These are phyloP conservation scores for Nephelium lappaceum DNA, from an alignment of 345 rosid genomes.

Conservation along the genomic window DNA sequence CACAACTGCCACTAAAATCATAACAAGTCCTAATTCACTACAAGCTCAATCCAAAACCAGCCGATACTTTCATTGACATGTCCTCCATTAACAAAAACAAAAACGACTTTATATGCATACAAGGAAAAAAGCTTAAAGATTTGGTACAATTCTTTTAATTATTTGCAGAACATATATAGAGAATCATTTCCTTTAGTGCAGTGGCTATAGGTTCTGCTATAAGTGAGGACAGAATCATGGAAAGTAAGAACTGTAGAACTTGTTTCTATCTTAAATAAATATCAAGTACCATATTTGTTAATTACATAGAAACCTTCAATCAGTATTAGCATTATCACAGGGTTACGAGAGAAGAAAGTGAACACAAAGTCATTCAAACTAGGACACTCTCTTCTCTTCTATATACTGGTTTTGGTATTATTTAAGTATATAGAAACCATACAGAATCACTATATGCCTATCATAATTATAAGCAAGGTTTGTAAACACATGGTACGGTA, in stretches of 20 bases:
- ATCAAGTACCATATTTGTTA: no score
- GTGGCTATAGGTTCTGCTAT: no score
- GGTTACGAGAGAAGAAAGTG: not conserved
- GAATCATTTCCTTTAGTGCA: not conserved
- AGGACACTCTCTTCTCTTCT: not conserved
- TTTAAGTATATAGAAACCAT: not conserved
- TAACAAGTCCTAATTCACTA: not conserved
- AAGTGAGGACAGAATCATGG: not conserved
- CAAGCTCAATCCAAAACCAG: not conserved
- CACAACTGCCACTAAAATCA: conserved; percentile 10
- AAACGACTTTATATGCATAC: not conserved
- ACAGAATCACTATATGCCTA: not conserved
- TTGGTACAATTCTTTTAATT: not conserved
- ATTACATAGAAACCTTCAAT: not conserved
- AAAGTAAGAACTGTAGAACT: not conserved
- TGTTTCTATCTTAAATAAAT: no score
- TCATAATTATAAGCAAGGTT: no score
- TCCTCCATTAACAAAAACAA: not conserved
- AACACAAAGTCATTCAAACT: not conserved
- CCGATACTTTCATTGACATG: not conserved
- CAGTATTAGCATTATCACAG: not conserved
- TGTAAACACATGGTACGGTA: no score
- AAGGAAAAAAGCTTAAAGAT: not conserved
- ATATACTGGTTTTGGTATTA: not conserved
- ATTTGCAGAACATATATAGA: not conserved